Evolutionary conservation across 1,139 yeast genomes (phyloP).

Genomic region (Tardiomyces digboiensis): DNA sequence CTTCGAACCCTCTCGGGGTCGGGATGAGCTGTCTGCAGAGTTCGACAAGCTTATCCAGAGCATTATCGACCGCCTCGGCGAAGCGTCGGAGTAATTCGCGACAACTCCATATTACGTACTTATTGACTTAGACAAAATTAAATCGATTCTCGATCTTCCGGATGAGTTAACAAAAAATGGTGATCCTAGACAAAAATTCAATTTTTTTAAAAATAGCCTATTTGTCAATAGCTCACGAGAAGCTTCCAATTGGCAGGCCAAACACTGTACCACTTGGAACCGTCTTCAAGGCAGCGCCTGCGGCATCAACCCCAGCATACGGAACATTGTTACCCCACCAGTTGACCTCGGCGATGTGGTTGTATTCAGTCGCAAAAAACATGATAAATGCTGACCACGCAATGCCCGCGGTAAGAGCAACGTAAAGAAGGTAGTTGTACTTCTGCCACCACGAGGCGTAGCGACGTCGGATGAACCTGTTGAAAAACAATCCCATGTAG

Average conservation of each 20-base stretch:
- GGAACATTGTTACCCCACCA: conserved; percentile 54
- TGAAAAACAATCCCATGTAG: conserved; percentile 41
- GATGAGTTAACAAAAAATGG: too few species aligned
- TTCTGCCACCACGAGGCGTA: conserved; percentile 51
- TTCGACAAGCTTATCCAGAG: conserved; percentile 65
- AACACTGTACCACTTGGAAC: neutral
- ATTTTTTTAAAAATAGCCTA: too few species aligned
- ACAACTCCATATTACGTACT: too few species aligned
- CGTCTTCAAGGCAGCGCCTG: conserved; percentile 9
- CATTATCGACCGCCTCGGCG: conserved; percentile 89
- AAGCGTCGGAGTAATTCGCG: conserved; percentile 85
- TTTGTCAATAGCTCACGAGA: too few species aligned
- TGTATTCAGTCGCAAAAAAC: conserved; percentile 40
- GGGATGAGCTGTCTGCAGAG: conserved; percentile 63
- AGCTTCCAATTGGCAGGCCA: too few species aligned
- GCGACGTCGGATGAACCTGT: conserved; percentile 41
- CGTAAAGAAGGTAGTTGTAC: conserved; percentile 45
- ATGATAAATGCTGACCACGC: conserved; percentile 31
- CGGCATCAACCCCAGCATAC: conserved; percentile 39
- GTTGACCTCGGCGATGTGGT: conserved; percentile 25
- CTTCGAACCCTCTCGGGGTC: conserved; percentile 91
- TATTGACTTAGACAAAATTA: too few species aligned
- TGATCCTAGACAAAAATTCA: too few species aligned
- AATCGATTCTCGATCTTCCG: too few species aligned
- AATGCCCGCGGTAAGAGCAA: conserved; percentile 49